Conservation (phyloP, 768 basidiomycete species). For the Suillus hirtellus region DNA sequence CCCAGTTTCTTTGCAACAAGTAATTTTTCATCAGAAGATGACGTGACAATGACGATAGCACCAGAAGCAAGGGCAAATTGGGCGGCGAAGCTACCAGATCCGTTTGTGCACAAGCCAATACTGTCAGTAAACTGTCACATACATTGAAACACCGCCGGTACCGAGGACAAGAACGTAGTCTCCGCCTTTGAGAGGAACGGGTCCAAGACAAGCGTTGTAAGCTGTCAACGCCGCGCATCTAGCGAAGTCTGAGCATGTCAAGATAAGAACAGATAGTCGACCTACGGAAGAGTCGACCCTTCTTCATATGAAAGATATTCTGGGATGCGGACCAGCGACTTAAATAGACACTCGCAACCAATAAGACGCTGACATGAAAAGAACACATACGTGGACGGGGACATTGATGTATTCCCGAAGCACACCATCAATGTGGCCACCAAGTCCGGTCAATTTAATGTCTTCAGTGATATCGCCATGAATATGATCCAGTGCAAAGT, state of each 20-base stretch:
- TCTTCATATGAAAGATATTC: slow-evolving; percentile 61
- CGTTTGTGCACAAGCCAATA: background rate
- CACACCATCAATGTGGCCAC: slow-evolving; percentile 51
- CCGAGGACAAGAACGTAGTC: slow-evolving; percentile 58
- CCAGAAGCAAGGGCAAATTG: slow-evolving; percentile 65
- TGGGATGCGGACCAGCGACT: slow-evolving; percentile 55
- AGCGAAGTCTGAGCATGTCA: background rate
- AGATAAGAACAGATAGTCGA: background rate
- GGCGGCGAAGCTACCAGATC: slow-evolving; percentile 46
- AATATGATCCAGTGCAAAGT: slow-evolving; percentile 50
- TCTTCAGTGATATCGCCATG: slow-evolving; percentile 42
- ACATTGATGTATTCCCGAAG: slow-evolving; percentile 57
- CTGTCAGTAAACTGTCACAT: slow-evolving; percentile 12
- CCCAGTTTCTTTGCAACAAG: slow-evolving; percentile 52
- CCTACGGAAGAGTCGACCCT: slow-evolving; percentile 62
- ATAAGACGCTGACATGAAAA: no score
- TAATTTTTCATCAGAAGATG: slow-evolving; percentile 66
- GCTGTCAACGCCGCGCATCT: slow-evolving; percentile 65
- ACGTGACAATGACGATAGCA: slow-evolving; percentile 65
- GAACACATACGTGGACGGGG: slow-evolving; percentile 39
- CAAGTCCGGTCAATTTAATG: slow-evolving; percentile 40
- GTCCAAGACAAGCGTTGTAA: slow-evolving; percentile 57
- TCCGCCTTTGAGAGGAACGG: slow-evolving; percentile 53
- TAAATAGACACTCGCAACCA: background rate
- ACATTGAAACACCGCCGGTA: slow-evolving; percentile 60